Conservation (phyloP, 2,329 filamentous ascomycete species). For the Talaromyces sp. region DNA sequence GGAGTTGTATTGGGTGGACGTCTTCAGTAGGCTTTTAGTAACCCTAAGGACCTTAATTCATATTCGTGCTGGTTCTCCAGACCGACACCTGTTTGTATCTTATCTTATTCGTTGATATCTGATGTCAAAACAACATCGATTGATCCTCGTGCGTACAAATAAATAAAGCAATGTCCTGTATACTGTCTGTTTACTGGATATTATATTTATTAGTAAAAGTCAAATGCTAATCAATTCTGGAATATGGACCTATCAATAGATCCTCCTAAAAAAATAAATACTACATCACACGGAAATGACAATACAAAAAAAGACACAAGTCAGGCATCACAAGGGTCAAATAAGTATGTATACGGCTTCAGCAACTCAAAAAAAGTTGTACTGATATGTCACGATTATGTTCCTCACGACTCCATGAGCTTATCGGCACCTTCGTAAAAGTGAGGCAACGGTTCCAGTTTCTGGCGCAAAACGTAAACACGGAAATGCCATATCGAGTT, state of each 20-base stretch:
- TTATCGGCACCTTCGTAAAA: conserved; percentile 27
- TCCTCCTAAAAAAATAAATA: neutral
- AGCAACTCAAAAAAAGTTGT: neutral
- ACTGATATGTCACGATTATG: neutral
- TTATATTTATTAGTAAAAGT: neutral
- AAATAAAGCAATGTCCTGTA: neutral
- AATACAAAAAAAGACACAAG: neutral
- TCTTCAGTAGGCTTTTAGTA: neutral
- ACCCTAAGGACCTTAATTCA: neutral
- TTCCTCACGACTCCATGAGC: conserved; percentile 11
- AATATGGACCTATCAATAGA: neutral
- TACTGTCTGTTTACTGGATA: neutral
- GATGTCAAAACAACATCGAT: neutral
- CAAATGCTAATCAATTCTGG: neutral
- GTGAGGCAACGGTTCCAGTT: conserved; percentile 26
- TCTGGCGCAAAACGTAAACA: conserved; percentile 33
- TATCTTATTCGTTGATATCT: neutral
- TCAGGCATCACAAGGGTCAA: neutral
- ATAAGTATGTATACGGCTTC: neutral
- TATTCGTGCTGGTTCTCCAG: neutral
- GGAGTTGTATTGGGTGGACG: conserved; percentile 65
- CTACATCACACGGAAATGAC: neutral
- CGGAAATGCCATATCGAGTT: conserved; percentile 36
- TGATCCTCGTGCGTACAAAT: neutral
- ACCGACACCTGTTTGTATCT: neutral